Base-by-base conservation (phyloP, 2,329 filamentous ascomycete genomes). In the Aspergillus pseudonomiae region DNA sequence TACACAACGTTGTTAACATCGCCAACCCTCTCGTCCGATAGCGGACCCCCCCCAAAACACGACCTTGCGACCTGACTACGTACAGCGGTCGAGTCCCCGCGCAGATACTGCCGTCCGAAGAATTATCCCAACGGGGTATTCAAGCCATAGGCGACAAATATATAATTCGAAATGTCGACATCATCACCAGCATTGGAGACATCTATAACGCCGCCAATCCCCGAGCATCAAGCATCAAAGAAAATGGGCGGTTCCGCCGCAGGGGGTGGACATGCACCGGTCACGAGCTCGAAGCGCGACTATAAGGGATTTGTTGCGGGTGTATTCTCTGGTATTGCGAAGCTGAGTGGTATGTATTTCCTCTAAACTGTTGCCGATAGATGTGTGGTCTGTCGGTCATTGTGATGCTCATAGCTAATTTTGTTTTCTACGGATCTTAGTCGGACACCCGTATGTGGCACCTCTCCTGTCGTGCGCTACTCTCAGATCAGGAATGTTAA, bases 241-340 rank as follows among this genome's bases (percentile, higher is more conserved):
- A 61, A 59, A 11, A 60, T 60, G 48, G 45, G 57, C n/a, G 59
- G 59, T 12, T 34, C 45, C 28, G 39, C 28, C 16, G 48, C 48
- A 32, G 28, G 28, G 48, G 24, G 28, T 41, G 43, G 57, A 57
- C 59, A 62, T 55, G 45, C 53, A 32, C 61, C 70, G 6, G 57
- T 66, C 4, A 61, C 67, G 41, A 64, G 62, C 19, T 65, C 67
- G 5, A 78, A 74, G 64, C 77, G 74, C 69, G 90, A 91, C 75
- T 98, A 97, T 83, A 94, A 92, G 73, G 95, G 94, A n/a, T 99
- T 98, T 76, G 92, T 97, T 32, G 95, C 92, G 0, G 95, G 95
- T n/a, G 88, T 97, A 7, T 97, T 97, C 75, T 96, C 92, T 43
- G 95, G 95, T 28, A 90, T 98, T 73, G 89, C 94, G 63, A 98